Conservation (phyloP, 352 stramenopile species). For the Phytopythium vexans region DNA sequence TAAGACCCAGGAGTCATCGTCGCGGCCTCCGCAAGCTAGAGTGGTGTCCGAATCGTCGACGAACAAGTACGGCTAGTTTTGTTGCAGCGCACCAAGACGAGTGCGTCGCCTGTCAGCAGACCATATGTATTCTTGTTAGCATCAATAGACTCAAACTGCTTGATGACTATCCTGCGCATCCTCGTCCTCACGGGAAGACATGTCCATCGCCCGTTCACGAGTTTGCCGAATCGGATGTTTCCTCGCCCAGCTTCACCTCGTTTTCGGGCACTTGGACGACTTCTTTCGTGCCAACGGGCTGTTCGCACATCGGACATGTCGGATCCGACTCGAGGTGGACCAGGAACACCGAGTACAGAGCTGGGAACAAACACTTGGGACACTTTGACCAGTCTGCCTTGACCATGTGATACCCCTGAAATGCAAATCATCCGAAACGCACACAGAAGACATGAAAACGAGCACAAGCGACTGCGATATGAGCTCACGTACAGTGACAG, state of each 20-base stretch:
- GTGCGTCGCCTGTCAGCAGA: too few species aligned
- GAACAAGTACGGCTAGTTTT: too few species aligned
- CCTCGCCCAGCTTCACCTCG: conserved; percentile 39
- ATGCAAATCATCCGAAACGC: not conserved
- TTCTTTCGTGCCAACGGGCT: conserved; percentile 30
- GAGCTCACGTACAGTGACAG: conserved; percentile 71
- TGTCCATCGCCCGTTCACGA: not conserved
- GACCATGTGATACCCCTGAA: conserved; percentile 91
- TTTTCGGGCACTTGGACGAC: conserved; percentile 37
- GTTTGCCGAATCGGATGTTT: conserved; percentile 6
- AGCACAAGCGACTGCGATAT: not conserved
- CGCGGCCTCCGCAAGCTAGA: too few species aligned
- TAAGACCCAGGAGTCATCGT: conserved; percentile 8
- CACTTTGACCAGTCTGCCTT: conserved; percentile 91
- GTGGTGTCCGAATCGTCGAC: too few species aligned
- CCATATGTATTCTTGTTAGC: too few species aligned
- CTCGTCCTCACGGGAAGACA: not conserved
- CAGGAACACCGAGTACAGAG: conserved; percentile 85
- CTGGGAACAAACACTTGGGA: conserved; percentile 86
- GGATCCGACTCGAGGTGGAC: conserved; percentile 71
- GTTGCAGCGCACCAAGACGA: too few species aligned
- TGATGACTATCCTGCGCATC: not conserved
- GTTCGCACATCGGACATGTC: conserved; percentile 78
- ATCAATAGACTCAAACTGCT: too few species aligned
- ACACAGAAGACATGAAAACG: conserved; percentile 5